Conservation (phyloP, 2,329 filamentous ascomycete genomes). For the Metarhizium robertsii region DNA sequence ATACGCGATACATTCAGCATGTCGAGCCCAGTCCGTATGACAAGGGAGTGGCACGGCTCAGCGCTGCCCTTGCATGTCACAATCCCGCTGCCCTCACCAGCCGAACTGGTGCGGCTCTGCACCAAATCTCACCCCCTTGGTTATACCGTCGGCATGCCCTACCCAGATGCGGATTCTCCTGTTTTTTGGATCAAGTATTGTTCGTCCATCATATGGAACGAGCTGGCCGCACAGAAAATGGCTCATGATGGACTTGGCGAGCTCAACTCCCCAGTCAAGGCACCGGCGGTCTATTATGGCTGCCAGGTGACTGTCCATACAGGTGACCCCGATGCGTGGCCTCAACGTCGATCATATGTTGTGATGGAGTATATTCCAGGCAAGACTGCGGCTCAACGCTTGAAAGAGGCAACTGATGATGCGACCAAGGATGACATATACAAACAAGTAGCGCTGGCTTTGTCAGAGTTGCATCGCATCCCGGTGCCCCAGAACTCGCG, state of each 20-base stretch:
- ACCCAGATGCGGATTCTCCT: neutral
- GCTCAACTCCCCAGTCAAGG: neutral
- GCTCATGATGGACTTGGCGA: conserved; percentile 2
- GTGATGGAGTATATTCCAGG: conserved; percentile 7
- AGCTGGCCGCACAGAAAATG: neutral
- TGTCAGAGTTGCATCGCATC: conserved; percentile 11
- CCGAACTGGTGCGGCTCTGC: neutral
- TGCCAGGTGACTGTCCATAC: neutral
- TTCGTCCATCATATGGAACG: neutral
- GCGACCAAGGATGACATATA: conserved; percentile 6
- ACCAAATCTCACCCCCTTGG: neutral
- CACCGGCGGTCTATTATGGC: neutral
- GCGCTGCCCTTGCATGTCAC: neutral
- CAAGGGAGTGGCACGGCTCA: neutral
- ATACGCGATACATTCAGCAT: neutral
- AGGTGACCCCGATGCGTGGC: neutral
- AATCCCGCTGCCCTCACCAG: neutral
- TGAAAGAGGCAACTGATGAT: conserved; percentile 5
- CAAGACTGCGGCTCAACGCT: conserved; percentile 1
- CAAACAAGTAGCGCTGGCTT: conserved; percentile 7
- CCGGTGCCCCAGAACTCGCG: conserved; percentile 5
- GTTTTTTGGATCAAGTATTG: conserved; percentile 2
- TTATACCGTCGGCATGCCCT: neutral
- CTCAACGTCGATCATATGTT: neutral
- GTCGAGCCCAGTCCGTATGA: neutral